These are phyloP conservation scores for Pythium aquatile DNA, from an alignment of 352 stramenopile genomes.

Conservation along the genomic window DNA sequence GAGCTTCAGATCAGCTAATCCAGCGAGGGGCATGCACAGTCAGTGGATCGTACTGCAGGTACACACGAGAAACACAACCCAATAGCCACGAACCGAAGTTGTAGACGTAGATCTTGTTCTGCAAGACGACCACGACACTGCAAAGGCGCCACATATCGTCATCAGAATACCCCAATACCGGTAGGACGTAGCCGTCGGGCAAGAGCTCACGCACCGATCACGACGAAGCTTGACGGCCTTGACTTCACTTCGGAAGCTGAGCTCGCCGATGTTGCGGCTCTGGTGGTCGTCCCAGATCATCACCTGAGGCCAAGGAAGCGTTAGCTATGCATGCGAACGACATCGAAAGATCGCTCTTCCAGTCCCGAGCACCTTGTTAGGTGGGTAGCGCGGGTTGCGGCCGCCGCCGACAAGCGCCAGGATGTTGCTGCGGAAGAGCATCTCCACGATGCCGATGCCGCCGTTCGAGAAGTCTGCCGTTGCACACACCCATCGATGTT, in stretches of 20 bases:
- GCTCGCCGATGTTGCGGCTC: conserved; percentile 96
- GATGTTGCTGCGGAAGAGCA: conserved; percentile 99
- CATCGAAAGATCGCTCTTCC: background rate
- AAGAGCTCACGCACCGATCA: conserved; percentile 64
- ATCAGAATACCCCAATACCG: background rate
- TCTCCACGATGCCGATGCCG: conserved; percentile 98
- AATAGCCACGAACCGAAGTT: conserved; percentile 85
- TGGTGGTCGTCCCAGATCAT: conserved; percentile 99
- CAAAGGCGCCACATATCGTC: background rate
- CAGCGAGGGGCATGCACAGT: conserved; percentile 9
- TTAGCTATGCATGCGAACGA: background rate
- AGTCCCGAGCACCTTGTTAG: conserved; percentile 87
- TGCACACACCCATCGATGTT: background rate
- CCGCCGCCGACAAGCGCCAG: conserved; percentile 93
- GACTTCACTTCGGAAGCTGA: conserved; percentile 97
- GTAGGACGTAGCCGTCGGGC: no score
- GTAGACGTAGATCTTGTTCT: conserved; percentile 98
- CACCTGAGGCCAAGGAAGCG: conserved; percentile 55
- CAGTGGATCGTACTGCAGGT: background rate
- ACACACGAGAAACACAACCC: background rate
- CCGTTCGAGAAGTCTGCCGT: conserved; percentile 90
- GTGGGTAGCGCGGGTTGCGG: conserved; percentile 91
- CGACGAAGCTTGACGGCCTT: conserved; percentile 95
- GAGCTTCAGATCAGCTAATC: conserved; percentile 92
- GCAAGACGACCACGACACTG: conserved; percentile 95